phyloP scores from a whole-genome alignment of 768 basidiomycete genomes.

The Rhizopogon salebrosus region DNA sequence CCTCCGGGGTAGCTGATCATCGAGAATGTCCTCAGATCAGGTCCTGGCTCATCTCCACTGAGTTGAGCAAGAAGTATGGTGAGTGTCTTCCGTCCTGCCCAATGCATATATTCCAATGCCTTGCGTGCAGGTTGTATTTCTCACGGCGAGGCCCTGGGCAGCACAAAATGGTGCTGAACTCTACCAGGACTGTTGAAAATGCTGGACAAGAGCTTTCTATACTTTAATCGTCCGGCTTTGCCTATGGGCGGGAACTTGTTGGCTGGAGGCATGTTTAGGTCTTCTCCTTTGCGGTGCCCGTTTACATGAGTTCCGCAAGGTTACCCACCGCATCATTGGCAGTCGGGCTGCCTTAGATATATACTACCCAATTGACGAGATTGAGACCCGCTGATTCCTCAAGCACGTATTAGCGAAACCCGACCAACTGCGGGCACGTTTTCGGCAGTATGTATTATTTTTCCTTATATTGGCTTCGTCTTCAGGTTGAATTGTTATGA shows the following conservation, averaged over 20 bases:
- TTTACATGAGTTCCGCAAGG: constrained; percentile 37
- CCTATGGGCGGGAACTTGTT: constrained; percentile 35
- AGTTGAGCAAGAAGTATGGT: constrained; percentile 45
- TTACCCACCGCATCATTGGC: constrained; percentile 37
- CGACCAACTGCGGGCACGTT: constrained; percentile 28
- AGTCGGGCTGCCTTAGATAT: constrained; percentile 29
- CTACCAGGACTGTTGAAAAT: constrained; percentile 48
- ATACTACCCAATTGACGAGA: constrained; percentile 33
- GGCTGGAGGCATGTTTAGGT: constrained; percentile 29
- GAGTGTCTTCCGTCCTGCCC: background rate
- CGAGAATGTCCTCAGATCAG: constrained; percentile 43
- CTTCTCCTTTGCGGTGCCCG: constrained; percentile 36
- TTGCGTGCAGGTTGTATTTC: constrained; percentile 47
- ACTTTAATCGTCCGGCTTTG: constrained; percentile 59
- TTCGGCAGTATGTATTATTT: constrained; percentile 34
- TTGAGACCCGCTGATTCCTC: constrained; percentile 40
- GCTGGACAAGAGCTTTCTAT: constrained; percentile 60
- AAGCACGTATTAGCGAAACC: constrained; percentile 35
- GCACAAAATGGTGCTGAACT: constrained; percentile 52
- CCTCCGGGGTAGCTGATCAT: constrained; percentile 39
- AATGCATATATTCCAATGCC: background rate
- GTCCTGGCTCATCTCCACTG: constrained; percentile 40
- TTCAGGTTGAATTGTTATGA: constrained; percentile 22
- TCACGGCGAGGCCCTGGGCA: constrained; percentile 59
- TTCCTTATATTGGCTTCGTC: background rate